Evolutionary conservation across 345 rosid genomes (phyloP), one percentile per base, ranked within the genome.

Genomic region (Toxicodendron radicans): DNA sequence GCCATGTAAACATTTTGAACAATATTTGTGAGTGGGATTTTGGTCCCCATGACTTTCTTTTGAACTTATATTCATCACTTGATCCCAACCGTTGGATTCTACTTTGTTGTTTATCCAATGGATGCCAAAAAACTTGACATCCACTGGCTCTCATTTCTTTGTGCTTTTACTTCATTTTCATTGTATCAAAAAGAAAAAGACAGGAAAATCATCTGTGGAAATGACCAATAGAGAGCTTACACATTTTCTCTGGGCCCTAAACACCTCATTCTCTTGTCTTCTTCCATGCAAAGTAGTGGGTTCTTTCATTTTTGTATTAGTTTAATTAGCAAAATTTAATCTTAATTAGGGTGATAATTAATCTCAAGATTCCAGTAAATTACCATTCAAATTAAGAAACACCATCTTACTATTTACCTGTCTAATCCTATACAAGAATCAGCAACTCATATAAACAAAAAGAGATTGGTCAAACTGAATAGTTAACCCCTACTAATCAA

Each of bases 41-140:
- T 77, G 86, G 85, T 81, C 85, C 81, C 83, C 63, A 24, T 5
- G 81, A 78, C 78, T 41, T 69, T 23, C 59, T 18, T 76, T 79
- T 81, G 82, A 83, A 77, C 73, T 61, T 0, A 18, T 21, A 20
- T 54, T 24, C 53, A 20, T 5, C 43, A 38, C 43, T 38, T 7
- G 43, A 74, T 71, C 18, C 32, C 52, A 13, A n/a, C 85, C 85
- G 61, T 78, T 64, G 53, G 83, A 76, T 74, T 74, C 57, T 35
- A 27, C 8, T 9, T 12, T 68, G 14, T 23, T 4, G 30, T 10
- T 3, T 61, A n/a, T 35, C 41, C 16, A 27, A 18, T 38, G 64
- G 64, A 1, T 7, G 9, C 20, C 78, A 70, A 70, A 73, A 46
- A 14, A 27, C 68, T 73, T 27, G 66, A 69, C 20, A 7, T 33